Evolutionary conservation across 768 basidiomycete genomes (phyloP).

Genomic region (Mycena polygramma): DNA sequence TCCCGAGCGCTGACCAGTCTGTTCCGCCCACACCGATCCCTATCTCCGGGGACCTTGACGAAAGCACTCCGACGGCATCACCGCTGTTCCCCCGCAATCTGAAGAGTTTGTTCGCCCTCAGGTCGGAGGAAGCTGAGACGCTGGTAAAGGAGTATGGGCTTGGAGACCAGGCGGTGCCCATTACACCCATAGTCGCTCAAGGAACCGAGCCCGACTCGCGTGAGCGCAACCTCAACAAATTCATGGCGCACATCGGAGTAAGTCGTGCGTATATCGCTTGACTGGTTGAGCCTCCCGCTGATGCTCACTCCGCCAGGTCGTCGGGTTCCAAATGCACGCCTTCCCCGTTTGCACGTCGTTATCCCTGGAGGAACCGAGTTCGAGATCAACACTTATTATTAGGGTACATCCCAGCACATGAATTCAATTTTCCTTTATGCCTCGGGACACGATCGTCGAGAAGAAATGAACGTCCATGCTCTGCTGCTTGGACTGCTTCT

Average conservation of each 20-base stretch:
- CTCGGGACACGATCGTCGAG: not conserved
- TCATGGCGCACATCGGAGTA: constrained; percentile 64
- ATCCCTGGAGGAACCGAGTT: constrained; percentile 42
- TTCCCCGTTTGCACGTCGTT: constrained; percentile 37
- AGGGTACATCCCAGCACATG: constrained; percentile 27
- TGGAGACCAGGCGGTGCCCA: constrained; percentile 41
- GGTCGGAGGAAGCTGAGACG: constrained; percentile 53
- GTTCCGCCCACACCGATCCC: constrained; percentile 38
- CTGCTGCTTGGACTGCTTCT: not conserved
- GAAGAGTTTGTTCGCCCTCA: constrained; percentile 58
- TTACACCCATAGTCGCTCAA: constrained; percentile 25
- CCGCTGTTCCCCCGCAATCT: constrained; percentile 63
- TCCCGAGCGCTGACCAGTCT: constrained; percentile 63
- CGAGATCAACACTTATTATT: constrained; percentile 47
- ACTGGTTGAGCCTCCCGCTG: constrained; percentile 10
- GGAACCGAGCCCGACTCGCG: constrained; percentile 42
- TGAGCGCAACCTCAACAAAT: constrained; percentile 57
- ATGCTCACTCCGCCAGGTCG: constrained; percentile 2
- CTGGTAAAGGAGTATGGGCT: constrained; percentile 63
- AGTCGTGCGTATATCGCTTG: constrained; percentile 41
- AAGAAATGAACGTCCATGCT: constrained; percentile 22
- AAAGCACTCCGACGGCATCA: constrained; percentile 55
- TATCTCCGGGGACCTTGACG: constrained; percentile 13
- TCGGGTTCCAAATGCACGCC: constrained; percentile 52
- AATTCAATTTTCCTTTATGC: not conserved